Evolutionary conservation across 371 early-diverging fungal genomes (phyloP).

Genomic region (Rhizopus stolonifer): DNA sequence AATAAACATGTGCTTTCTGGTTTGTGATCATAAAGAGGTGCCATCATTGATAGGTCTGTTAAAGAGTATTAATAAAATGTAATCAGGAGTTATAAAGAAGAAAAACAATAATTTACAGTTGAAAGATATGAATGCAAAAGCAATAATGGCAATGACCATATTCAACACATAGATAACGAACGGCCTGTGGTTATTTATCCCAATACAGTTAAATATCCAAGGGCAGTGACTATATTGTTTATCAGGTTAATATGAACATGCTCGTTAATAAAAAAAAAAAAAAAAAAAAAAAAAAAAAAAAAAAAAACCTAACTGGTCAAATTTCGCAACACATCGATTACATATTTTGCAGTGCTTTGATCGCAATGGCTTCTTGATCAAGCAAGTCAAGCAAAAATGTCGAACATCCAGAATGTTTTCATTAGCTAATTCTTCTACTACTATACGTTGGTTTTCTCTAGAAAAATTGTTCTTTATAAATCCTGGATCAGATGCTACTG

Average conservation of each 20-base stretch:
- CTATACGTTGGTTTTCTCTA: slow-evolving; percentile 44
- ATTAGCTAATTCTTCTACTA: slow-evolving; percentile 68
- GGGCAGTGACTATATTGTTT: slow-evolving; percentile 87
- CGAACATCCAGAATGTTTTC: slow-evolving; percentile 69
- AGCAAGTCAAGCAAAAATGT: slow-evolving; percentile 83
- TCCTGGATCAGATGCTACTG: slow-evolving; percentile 82
- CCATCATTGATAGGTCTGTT: slow-evolving; percentile 27
- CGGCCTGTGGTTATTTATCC: slow-evolving; percentile 79
- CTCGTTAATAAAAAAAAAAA: slow-evolving; percentile 11
- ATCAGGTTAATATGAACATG: neutral
- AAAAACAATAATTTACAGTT: slow-evolving; percentile 58
- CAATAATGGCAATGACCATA: slow-evolving; percentile 59
- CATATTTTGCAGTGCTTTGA: slow-evolving; percentile 98
- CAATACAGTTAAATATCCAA: slow-evolving; percentile 93
- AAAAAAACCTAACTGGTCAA: slow-evolving; percentile 83
- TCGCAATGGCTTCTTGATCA: slow-evolving; percentile 85
- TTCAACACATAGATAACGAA: slow-evolving; percentile 78
- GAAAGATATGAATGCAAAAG: slow-evolving; percentile 60
- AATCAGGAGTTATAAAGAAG: neutral
- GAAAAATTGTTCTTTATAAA: slow-evolving; percentile 58
- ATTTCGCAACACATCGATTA: slow-evolving; percentile 95
- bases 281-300: too few relatives aligned
- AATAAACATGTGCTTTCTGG: slow-evolving; percentile 57
- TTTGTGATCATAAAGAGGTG: slow-evolving; percentile 29
- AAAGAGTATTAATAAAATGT: too few relatives aligned